A percentile compares a stretch with the other conserved stretches of the same genome.
Evolutionary conservation across 352 stramenopile genomes (phyloP).

Genomic region (Pythium sp.): DNA sequence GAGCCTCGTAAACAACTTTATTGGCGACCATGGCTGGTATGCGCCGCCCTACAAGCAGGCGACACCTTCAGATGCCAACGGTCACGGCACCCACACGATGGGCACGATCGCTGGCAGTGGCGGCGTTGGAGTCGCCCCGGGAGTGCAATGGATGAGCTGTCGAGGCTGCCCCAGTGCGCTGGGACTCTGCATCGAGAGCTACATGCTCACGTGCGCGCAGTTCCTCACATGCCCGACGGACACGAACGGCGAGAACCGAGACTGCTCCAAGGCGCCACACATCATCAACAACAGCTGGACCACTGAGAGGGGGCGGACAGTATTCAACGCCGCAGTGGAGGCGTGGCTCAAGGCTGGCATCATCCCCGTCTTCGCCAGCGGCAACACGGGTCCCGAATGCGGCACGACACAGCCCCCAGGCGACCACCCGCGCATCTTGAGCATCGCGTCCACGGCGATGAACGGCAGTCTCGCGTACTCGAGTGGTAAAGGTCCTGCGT

Average conservation of each 20-base stretch:
- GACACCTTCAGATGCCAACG: constrained; percentile 14
- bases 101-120: constrained; percentile 15
- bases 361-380: constrained; percentile 48
- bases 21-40: constrained; percentile 19
- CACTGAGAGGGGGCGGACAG: too few relatives aligned
- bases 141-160: constrained; percentile 18
- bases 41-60: constrained; percentile 12
- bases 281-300: constrained; percentile 64
- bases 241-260: constrained; percentile 42
- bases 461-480: constrained; percentile 35
- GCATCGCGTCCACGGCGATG: constrained; percentile 32
- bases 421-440: constrained; percentile 34
- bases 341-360: constrained; percentile 47
- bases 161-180: constrained; percentile 11
- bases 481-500: constrained; percentile 37
- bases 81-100: constrained; percentile 21
- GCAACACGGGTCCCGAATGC: constrained; percentile 41
- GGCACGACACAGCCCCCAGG: constrained; percentile 28
- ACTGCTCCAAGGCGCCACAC: constrained; percentile 44
- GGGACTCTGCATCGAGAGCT: constrained; percentile 15
- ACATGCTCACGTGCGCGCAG: constrained; percentile 39
- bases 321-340: too few relatives aligned
- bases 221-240: constrained; percentile 65
- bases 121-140: constrained; percentile 18
- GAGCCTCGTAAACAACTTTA: constrained; percentile 8